phyloP scores from a whole-genome alignment of 129 eudicot genomes.

The Helichrysum umbraculigerum region DNA sequence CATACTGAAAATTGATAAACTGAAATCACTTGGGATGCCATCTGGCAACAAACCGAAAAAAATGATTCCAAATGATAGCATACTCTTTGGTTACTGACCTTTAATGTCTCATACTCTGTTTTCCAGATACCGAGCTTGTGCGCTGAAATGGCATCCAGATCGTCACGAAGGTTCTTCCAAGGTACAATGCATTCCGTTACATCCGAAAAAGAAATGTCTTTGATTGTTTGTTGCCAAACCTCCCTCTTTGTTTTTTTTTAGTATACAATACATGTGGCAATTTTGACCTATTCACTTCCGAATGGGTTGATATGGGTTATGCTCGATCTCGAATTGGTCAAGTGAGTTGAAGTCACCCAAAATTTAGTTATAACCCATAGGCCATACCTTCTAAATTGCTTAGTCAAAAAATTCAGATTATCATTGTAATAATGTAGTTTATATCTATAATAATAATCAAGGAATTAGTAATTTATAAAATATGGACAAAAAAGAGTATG shows the following conservation, averaged over 20 bases:
- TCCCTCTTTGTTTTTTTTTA: background rate
- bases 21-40: background rate
- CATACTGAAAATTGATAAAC: background rate
- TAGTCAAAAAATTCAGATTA: no score
- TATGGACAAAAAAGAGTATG: background rate
- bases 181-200: conserved; percentile 39
- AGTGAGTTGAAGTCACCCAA: background rate
- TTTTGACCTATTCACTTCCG: background rate
- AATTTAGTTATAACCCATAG: background rate
- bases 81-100: background rate
- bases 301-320: background rate
- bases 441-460: background rate
- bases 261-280: background rate
- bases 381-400: background rate
- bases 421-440: background rate
- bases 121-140: conserved; percentile 83
- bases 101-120: conserved; percentile 8
- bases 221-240: conserved; percentile 11
- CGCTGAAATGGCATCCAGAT: conserved; percentile 96
- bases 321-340: background rate
- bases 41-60: background rate
- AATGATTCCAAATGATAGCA: background rate
- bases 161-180: conserved; percentile 91
- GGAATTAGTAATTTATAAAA: background rate
- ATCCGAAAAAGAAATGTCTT: conserved; percentile 23